A percentile compares a stretch with the other conserved stretches of the same genome.
These are phyloP conservation scores for Skeletonema grethae DNA, from an alignment of 108 stramenopile genomes.

Conservation along the genomic window DNA sequence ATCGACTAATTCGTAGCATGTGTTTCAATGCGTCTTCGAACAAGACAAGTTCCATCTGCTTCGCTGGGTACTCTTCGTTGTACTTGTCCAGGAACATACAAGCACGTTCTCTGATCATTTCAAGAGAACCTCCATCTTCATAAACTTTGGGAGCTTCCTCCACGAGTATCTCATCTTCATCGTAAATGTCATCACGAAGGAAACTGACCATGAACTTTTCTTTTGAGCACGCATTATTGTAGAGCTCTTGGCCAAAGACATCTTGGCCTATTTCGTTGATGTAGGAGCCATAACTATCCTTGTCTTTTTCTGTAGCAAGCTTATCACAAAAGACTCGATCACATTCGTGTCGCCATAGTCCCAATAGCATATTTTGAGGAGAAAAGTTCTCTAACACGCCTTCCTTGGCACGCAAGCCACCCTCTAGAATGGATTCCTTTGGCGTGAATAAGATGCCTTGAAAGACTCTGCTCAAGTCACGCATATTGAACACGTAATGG, in stretches of 20 bases:
- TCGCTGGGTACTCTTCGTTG: slow-evolving; percentile 83
- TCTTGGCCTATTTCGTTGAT: slow-evolving; percentile 62
- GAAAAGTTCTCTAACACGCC: slow-evolving; percentile 51
- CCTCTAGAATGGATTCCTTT: slow-evolving; percentile 69
- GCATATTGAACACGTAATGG: slow-evolving; percentile 94
- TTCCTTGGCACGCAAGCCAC: slow-evolving; percentile 61
- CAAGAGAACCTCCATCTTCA: slow-evolving; percentile 84
- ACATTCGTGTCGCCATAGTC: slow-evolving; percentile 90
- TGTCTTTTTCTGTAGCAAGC: slow-evolving; percentile 84
- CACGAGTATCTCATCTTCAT: slow-evolving; percentile 80
- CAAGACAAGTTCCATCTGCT: slow-evolving; percentile 87
- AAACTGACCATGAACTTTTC: slow-evolving; percentile 90
- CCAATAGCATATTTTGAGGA: slow-evolving; percentile 60
- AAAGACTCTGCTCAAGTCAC: slow-evolving; percentile 88
- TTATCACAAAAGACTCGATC: slow-evolving; percentile 90
- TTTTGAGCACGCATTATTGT: slow-evolving; percentile 29
- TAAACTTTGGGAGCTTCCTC: slow-evolving; percentile 90
- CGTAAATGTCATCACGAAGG: slow-evolving; percentile 83
- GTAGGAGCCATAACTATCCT: slow-evolving; percentile 66
- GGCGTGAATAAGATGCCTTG: slow-evolving; percentile 90
- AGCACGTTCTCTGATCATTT: slow-evolving; percentile 73
- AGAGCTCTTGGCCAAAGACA: slow-evolving; percentile 53
- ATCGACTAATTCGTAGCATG: slow-evolving; percentile 80
- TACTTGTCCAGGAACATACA: slow-evolving; percentile 76
- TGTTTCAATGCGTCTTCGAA: slow-evolving; percentile 93